Evolutionary conservation across 208 protist species (phyloP), one percentile per base, ranked within the genome.

Genomic region (Trypanosomatidae sp.): DNA sequence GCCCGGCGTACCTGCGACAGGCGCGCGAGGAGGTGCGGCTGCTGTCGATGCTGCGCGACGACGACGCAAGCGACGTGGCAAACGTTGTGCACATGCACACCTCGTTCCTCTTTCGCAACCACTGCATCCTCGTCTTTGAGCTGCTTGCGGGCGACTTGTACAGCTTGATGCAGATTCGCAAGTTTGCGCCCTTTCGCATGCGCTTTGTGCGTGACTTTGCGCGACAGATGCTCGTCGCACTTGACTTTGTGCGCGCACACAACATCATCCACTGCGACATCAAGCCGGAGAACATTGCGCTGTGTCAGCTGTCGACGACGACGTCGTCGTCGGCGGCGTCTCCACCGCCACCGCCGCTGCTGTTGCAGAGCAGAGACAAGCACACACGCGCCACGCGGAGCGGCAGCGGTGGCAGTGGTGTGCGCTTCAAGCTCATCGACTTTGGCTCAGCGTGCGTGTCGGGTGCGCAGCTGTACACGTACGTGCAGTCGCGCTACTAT

Each of bases 201-300:
- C 52, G 65, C 33, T 64, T 75, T 25, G 72, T 95, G 33, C 66
- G 71, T 45, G 69, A 88, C 42, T 63, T 95, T 26, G 68, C 60
- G 6, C 63, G 62, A 43, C 62, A 79, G 48, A 49, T 92, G 41
- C 55, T 90, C 16, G 54, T 61, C 4, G 66, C 87, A 3, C 67
- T 95, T 21, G 62, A 61, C 11, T 88, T 72, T 50, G 39, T 89
- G 32, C 65, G 63, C 37, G 26, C 49, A 28, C 61, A 86, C 43
- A 41, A 67, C 19, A 89, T 98, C 53, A 92, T 97, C 26, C 96
- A 98, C 62, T 96, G 92, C 43, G 96, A 98, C 56, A 43, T 98
- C 20, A 98, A 98, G 66, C 96, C 94, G 4, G 94, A 98, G 59
- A 98, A 98, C 64, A 92, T 98, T 35, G 30, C n/a, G 11, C n/a